These are phyloP conservation scores for Cadophora gregata DNA, from an alignment of 2,329 filamentous ascomycete species.

Conservation along the genomic window DNA sequence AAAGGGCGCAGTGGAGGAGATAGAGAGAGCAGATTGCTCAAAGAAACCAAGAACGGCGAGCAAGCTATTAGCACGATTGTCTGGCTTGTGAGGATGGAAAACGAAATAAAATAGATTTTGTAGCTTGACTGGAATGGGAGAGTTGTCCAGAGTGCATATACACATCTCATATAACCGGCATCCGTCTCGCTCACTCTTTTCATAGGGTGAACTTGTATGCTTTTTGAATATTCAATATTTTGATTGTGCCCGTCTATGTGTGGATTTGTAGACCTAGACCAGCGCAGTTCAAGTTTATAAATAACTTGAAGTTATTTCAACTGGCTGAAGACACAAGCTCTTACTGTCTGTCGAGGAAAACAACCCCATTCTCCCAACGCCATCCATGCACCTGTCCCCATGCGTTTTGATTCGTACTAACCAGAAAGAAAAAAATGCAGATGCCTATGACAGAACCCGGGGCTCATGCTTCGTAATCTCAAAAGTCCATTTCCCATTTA, in stretches of 20 bases:
- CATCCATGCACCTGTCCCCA: not conserved
- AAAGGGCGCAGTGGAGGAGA: no score
- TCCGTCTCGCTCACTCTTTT: no score
- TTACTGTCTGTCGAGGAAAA: no score
- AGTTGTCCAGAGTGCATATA: no score
- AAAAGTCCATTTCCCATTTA: slow-evolving; percentile 40
- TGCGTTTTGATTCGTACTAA: not conserved
- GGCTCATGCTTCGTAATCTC: not conserved
- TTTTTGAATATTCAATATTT: not conserved
- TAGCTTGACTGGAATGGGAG: not conserved
- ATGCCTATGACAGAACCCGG: no score
- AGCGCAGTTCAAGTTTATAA: no score
- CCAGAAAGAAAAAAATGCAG: not conserved
- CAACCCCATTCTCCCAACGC: not conserved
- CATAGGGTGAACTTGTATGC: not conserved
- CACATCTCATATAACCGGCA: no score
- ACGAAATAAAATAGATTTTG: not conserved
- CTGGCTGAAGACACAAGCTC: not conserved
- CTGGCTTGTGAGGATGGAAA: not conserved
- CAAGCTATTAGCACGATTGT: not conserved
- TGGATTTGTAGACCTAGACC: no score
- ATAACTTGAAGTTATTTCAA: not conserved
- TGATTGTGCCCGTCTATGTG: not conserved
- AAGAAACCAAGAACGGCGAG: not conserved
- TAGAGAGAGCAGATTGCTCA: not conserved